Percentiles rank a stretch among this genome's conserved stretches.
Conservation (phyloP, 2,329 filamentous ascomycete genomes). For the Aspergillus spinulosporus region DNA sequence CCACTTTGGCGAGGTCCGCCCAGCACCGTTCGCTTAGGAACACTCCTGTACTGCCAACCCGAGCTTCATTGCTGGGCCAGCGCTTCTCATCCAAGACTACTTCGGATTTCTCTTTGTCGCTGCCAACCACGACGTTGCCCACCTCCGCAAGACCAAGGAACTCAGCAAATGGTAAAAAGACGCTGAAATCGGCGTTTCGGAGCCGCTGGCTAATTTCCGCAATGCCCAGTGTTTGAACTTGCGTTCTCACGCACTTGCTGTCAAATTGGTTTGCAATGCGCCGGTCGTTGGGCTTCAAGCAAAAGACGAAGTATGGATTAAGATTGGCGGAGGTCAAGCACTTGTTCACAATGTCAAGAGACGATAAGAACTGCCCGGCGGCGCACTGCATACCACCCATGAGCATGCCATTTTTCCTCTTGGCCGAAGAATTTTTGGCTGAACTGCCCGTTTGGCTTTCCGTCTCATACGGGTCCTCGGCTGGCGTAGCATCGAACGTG, state of each 20-base stretch:
- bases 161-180: conserved; percentile 94
- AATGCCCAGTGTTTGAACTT: conserved; percentile 93
- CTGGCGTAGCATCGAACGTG: conserved; percentile 28
- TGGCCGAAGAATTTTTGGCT: conserved; percentile 27
- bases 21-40: conserved; percentile 96
- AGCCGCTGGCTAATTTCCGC: conserved; percentile 94
- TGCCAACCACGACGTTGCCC: conserved; percentile 83
- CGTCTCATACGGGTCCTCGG: conserved; percentile 43
- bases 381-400: conserved; percentile 69
- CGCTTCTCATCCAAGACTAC: conserved; percentile 86
- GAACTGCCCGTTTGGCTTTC: conserved; percentile 37
- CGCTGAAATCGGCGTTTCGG: conserved; percentile 88
- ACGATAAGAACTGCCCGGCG: conserved; percentile 85
- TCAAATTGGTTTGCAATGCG: conserved; percentile 98
- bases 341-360: conserved; percentile 86
- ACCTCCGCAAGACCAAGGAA: conserved; percentile 86
- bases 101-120: conserved; percentile 87
- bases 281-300: conserved; percentile 93
- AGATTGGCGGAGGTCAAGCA: conserved; percentile 78
- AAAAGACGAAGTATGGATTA: conserved; percentile 96
- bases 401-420: conserved; percentile 43
- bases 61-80: conserved; percentile 90
- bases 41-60: conserved; percentile 86
- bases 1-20: conserved; percentile 80
- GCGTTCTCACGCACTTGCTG: conserved; percentile 93